Conservation (phyloP, 2,329 filamentous ascomycete genomes). For the Phialocephala sp. region DNA sequence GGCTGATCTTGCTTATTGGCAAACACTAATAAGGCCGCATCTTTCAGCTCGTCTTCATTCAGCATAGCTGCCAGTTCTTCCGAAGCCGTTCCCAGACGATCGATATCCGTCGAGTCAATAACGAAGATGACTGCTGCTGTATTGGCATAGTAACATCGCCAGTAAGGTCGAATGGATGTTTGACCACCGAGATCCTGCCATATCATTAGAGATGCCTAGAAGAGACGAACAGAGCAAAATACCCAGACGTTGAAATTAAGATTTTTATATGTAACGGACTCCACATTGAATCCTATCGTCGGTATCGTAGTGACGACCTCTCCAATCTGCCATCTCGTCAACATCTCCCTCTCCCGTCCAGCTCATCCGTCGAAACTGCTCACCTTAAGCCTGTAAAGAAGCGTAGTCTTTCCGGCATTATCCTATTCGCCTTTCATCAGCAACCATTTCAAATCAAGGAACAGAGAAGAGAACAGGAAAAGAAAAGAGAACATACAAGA, state of each 20-base stretch:
- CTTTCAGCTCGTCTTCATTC: slow-evolving; percentile 94
- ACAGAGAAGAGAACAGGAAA: background rate
- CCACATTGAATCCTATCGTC: slow-evolving; percentile 99
- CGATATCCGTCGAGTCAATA: slow-evolving; percentile 97
- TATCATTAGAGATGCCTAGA: slow-evolving; percentile 18
- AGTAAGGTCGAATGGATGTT: slow-evolving; percentile 98
- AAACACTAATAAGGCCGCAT: slow-evolving; percentile 91
- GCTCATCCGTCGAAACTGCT: background rate
- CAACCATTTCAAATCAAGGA: slow-evolving; percentile 6
- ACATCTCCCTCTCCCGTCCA: slow-evolving; percentile 21
- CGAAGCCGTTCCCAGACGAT: slow-evolving; percentile 87
- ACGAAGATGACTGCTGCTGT: slow-evolving; percentile 98
- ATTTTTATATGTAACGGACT: slow-evolving; percentile 98
- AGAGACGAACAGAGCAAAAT: slow-evolving; percentile 45
- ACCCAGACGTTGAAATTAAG: slow-evolving; percentile 99
- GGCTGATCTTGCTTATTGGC: slow-evolving; percentile 99
- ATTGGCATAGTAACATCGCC: slow-evolving; percentile 99
- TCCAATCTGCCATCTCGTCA: slow-evolving; percentile 70
- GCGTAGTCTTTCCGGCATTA: slow-evolving; percentile 97
- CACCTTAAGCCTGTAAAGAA: slow-evolving; percentile 96
- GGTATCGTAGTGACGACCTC: slow-evolving; percentile 99
- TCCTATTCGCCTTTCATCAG: slow-evolving; percentile 62
- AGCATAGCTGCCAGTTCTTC: slow-evolving; percentile 95
- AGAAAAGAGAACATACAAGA: slow-evolving; percentile 67
- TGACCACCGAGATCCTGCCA: slow-evolving; percentile 87